Evolutionary conservation across 495 filamentous ascomycete genomes (phyloP).

Genomic region (Penicillium verhagenii): DNA sequence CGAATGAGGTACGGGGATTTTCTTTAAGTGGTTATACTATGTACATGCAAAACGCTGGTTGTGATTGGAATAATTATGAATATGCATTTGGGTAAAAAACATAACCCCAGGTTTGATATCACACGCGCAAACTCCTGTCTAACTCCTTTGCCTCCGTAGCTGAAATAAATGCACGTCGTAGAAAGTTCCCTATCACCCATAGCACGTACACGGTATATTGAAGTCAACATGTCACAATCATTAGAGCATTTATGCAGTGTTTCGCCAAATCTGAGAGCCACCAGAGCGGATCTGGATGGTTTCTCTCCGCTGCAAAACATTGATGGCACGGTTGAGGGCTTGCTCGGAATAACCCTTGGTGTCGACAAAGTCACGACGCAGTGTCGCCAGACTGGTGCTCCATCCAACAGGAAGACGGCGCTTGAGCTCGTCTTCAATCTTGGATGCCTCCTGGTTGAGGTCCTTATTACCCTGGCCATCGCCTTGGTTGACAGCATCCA

Average conservation of each 20-base stretch:
- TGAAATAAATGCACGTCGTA: slow-evolving; percentile 20
- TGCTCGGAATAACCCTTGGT: slow-evolving; percentile 83
- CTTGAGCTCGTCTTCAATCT: slow-evolving; percentile 89
- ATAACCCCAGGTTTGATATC: slow-evolving; percentile 11
- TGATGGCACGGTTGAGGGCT: slow-evolving; percentile 76
- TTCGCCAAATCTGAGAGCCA: slow-evolving; percentile 84
- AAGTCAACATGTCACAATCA: slow-evolving; percentile 25
- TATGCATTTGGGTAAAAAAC: slow-evolving; percentile 14
- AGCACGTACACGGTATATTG: slow-evolving; percentile 23
- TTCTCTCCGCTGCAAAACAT: slow-evolving; percentile 83
- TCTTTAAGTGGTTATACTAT: neutral
- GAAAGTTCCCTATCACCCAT: slow-evolving; percentile 21
- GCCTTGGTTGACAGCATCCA: slow-evolving; percentile 95
- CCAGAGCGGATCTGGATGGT: slow-evolving; percentile 89
- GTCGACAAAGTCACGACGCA: slow-evolving; percentile 88
- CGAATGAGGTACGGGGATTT: neutral
- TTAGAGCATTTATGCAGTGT: slow-evolving; percentile 49
- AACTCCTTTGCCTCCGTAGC: slow-evolving; percentile 20
- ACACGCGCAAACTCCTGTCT: slow-evolving; percentile 22
- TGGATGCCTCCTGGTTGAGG: slow-evolving; percentile 81
- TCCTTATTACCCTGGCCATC: slow-evolving; percentile 78
- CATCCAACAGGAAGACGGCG: slow-evolving; percentile 89
- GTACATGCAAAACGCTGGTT: neutral
- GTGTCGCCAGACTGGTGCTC: slow-evolving; percentile 83
- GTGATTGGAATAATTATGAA: neutral